Evolutionary conservation across 441 rosid species (phyloP), one percentile per base, ranked within the genome.

Genomic region (Brassica balearica): DNA sequence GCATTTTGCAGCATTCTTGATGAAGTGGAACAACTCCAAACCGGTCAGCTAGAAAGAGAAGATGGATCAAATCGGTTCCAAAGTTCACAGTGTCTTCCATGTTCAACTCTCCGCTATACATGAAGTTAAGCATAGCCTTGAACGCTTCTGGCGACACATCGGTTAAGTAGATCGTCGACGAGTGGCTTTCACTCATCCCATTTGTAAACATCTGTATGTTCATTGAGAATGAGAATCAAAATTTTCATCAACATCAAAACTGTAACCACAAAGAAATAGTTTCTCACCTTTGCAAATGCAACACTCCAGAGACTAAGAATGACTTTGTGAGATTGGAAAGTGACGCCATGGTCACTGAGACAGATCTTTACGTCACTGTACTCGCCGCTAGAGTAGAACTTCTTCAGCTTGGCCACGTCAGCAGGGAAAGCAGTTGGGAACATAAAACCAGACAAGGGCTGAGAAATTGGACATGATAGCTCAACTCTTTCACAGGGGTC

Each of bases 1-100:
- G 88, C 77, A 85, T 78, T 86, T 91, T 94, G 95, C 95, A 92
- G 93, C 98, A 96, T 82, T 94, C 99, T 72, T 91, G 98, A 86
- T 94, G 93, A 74, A 94, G 98, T 29, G 85, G 84, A 73, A 87
- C 85, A 76, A 94, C 89, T 69, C 97, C 98, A 84, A 88, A 94
- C 70, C 87, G 92, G 81, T 96, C 99, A 67, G 98, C 89, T 65
- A 96, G 87, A 73, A 94, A 76, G 78, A 96, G 99, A 76, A 92
- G 92, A 84, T 88, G 89, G 65, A 96, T 96, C 79, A 94, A 82
- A 82, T 92, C 82, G 66, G 88, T 86, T 78, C 98, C 96, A 77
- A 82, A 89, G 75, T 87, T 82, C 81, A 48, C 23, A 1, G 77
- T 77, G 82, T 88, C 94, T 75, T 90, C 96, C 75, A 90, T 72